phyloP scores from a whole-genome alignment of 2,329 filamentous ascomycete species.

The Cordyceps farinosa region DNA sequence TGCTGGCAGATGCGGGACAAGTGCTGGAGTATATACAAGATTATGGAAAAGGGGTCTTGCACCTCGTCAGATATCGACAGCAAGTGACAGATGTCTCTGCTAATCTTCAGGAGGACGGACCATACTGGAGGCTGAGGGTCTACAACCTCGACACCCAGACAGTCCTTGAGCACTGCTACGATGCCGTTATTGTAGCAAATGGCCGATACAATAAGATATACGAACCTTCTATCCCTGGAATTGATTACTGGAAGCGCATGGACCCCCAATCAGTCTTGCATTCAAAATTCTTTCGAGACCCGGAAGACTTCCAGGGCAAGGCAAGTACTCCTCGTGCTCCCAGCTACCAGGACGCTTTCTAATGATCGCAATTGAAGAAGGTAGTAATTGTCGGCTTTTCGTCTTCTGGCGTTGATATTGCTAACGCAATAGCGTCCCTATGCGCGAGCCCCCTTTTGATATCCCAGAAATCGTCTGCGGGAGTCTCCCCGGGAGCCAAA shows the following conservation, averaged over 20 bases:
- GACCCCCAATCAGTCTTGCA: slow-evolving; percentile 1
- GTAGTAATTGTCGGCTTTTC: background rate
- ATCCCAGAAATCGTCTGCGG: background rate
- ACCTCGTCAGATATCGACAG: slow-evolving; percentile 6
- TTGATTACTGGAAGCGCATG: background rate
- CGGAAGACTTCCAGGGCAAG: slow-evolving; percentile 3
- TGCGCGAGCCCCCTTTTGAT: background rate
- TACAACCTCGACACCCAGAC: background rate
- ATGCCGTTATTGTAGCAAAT: background rate
- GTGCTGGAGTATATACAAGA: slow-evolving; percentile 5
- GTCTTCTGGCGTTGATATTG: background rate
- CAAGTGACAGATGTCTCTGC: slow-evolving; percentile 5
- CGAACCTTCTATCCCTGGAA: slow-evolving; percentile 7
- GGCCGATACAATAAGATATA: slow-evolving; percentile 2
- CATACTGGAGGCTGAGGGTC: slow-evolving; percentile 3
- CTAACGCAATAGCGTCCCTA: too few relatives aligned
- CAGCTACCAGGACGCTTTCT: too few relatives aligned
- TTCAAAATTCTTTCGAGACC: slow-evolving; percentile 8
- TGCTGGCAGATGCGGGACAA: background rate
- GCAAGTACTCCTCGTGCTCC: background rate
- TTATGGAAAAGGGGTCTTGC: background rate
- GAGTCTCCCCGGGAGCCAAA: background rate
- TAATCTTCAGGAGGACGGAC: background rate
- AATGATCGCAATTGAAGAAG: background rate
- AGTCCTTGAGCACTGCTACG: background rate